phyloP scores from a whole-genome alignment of 495 filamentous ascomycete genomes.

The Mytilinidion resinicola region DNA sequence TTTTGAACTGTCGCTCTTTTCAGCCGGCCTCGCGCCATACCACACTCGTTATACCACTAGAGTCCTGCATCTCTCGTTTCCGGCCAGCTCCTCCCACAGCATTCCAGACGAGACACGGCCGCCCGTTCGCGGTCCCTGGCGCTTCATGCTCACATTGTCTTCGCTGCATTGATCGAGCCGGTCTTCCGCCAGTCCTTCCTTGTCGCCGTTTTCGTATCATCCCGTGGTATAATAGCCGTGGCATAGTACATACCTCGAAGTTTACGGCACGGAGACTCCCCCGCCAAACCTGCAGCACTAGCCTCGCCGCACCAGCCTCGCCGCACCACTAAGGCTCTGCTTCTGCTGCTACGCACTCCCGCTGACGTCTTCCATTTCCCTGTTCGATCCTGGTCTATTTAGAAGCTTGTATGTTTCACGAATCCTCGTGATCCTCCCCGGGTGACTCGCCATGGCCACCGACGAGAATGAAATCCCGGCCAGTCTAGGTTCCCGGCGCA shows the following conservation, averaged over 20 bases:
- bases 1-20: slow-evolving; percentile 24
- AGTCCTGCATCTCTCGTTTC: not conserved
- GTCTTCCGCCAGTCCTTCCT: not conserved
- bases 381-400: not conserved
- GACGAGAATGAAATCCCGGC: slow-evolving; percentile 12
- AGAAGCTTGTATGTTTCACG: not conserved
- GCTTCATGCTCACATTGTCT: not conserved
- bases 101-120: not conserved
- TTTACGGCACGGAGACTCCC: not conserved
- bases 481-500: not conserved
- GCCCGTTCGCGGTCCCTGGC: too few species aligned
- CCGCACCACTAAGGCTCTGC: not conserved
- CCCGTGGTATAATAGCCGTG: not conserved
- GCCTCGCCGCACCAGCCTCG: not conserved
- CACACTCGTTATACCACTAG: slow-evolving; percentile 13
- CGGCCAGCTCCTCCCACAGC: not conserved
- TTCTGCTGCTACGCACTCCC: not conserved
- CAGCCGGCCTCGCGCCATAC: slow-evolving; percentile 9
- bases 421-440: not conserved
- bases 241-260: not conserved
- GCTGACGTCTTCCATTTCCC: not conserved
- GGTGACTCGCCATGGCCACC: slow-evolving; percentile 18
- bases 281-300: not conserved
- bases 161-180: not conserved
- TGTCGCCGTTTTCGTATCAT: not conserved